Evolutionary conservation across 2,329 filamentous ascomycete genomes (phyloP).

Genomic region (Microcera coccophila): DNA sequence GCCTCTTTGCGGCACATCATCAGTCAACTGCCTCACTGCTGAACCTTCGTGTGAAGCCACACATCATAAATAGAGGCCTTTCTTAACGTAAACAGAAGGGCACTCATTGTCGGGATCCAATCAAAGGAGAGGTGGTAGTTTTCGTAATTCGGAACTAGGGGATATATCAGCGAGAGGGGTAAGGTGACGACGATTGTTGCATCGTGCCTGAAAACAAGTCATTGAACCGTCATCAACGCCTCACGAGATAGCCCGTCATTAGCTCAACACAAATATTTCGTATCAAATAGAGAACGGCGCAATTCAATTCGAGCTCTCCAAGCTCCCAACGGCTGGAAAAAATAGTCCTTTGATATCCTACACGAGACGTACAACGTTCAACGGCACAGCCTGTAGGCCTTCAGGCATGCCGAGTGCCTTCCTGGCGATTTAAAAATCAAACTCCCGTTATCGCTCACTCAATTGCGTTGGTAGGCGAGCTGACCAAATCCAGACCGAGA

Average conservation of each 20-base stretch:
- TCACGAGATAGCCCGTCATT: background rate
- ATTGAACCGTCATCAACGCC: background rate
- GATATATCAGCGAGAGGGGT: background rate
- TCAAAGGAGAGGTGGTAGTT: too few species aligned
- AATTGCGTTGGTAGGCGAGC: constrained; percentile 14
- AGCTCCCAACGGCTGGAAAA: background rate
- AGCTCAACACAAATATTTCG: background rate
- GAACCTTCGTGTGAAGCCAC: too few species aligned
- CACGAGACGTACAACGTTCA: background rate
- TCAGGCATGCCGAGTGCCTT: constrained; percentile 8
- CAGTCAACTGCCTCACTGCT: too few species aligned
- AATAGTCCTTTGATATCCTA: background rate
- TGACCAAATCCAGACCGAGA: constrained; percentile 16
- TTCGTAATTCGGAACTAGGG: too few species aligned
- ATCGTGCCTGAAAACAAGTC: background rate
- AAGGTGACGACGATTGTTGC: background rate
- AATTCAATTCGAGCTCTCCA: too few species aligned
- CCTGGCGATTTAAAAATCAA: constrained; percentile 23
- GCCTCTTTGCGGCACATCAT: too few species aligned
- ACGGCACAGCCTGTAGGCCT: background rate
- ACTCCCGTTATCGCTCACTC: constrained; percentile 27
- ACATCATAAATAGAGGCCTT: too few species aligned
- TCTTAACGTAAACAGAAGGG: too few species aligned
- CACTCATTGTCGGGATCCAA: too few species aligned
- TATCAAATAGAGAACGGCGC: background rate